Conservation (phyloP, 1,139 yeast genomes). For the Yamadazyma conglobata region DNA sequence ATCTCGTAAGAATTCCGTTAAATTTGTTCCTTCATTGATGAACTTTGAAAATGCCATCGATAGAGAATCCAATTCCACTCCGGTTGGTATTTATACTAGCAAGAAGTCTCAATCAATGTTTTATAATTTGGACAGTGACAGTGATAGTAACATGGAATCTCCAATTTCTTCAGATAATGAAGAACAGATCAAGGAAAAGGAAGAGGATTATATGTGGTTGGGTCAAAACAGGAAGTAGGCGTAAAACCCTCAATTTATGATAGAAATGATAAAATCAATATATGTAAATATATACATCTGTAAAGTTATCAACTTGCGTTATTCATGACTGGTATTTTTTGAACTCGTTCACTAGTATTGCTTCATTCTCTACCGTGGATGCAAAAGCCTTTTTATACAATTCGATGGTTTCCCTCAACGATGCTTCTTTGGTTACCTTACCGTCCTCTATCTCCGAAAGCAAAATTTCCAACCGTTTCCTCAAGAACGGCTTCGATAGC, state of each 20-base stretch:
- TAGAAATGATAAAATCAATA: too few relatives aligned
- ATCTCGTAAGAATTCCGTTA: constrained; percentile 28
- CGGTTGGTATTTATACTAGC: constrained; percentile 13
- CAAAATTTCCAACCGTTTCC: constrained; percentile 71
- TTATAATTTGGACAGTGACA: constrained; percentile 29
- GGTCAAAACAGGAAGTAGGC: constrained; percentile 25
- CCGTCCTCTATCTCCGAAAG: constrained; percentile 73
- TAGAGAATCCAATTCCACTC: constrained; percentile 11
- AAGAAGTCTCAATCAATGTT: constrained; percentile 26
- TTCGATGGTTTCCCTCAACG: constrained; percentile 52
- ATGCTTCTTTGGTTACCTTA: constrained; percentile 46
- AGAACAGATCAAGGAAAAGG: constrained; percentile 13
- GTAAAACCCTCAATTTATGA: too few relatives aligned
- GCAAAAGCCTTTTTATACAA: constrained; percentile 63
- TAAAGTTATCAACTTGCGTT: too few relatives aligned
- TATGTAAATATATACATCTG: too few relatives aligned
- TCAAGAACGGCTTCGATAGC: constrained; percentile 81
- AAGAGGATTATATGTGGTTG: constrained; percentile 30
- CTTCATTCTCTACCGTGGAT: constrained; percentile 32
- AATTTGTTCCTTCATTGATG: constrained; percentile 29
- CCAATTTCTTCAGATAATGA: constrained; percentile 18
- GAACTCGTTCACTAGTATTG: constrained; percentile 21
- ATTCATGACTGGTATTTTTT: constrained; percentile 12
- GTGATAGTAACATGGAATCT: constrained; percentile 16
- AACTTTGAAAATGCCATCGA: constrained; percentile 8